Evolutionary conservation across 495 filamentous ascomycete genomes (phyloP), one percentile per base, ranked within the genome.

Genomic region (Collariella sp.): DNA sequence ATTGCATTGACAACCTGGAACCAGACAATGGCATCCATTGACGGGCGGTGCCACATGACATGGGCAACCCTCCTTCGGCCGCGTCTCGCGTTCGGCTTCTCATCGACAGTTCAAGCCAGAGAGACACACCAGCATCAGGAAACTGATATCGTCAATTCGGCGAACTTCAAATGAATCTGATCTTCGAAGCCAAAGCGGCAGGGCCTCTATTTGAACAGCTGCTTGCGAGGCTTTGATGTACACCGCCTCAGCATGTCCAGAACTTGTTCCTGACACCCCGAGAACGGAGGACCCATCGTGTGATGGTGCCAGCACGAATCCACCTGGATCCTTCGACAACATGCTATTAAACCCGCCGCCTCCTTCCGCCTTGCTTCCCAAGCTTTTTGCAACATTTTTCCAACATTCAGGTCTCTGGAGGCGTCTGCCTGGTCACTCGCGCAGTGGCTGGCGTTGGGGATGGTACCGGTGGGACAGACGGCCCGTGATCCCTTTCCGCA

Each of bases 81-180:
- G 18, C 26, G 18, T 20, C 13, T 42, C 24, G 15, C 11, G 15
- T 10, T 42, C 41, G 19, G 16, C 54, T 53, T 26, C 20, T 19
- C 41, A 19, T 57, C 51, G 33, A 31, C 52, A 54, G 38, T 22
- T 46, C 40, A n/a, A 46, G 46, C 16, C 48, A 24, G 39, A 39
- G 61, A 61, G 64, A n/a, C 55, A 60, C 18, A 23, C 39, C 59
- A 60, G 64, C 60, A 57, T 62, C 51, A 46, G 43, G 34, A 33
- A 0, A 56, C 65, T 64, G 66, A 68, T 42, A 42, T 59, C 61
- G 57, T 34, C 49, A 57, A 66, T 58, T 64, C 66, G 43, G 46
- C 46, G 34, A 26, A 48, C 53, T 59, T 65, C 63, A 65, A 67
- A 67, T 62, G 60, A 61, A 39, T 56, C 18, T 43, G 56, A 40